phyloP scores from a whole-genome alignment of 202 grass and related monocot species.

The Carex arenaria region DNA sequence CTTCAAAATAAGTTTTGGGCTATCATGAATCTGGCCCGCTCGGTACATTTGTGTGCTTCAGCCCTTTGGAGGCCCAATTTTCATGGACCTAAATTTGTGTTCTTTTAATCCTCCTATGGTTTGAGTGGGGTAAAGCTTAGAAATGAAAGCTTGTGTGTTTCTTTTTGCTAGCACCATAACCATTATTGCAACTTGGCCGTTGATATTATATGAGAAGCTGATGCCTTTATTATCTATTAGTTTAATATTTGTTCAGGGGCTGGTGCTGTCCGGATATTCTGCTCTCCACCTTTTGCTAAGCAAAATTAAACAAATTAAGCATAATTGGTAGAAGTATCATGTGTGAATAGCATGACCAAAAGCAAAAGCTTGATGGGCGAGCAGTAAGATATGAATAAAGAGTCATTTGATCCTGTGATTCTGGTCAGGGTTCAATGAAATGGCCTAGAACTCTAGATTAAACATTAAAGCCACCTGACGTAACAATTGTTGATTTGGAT shows the following conservation, averaged over 20 bases:
- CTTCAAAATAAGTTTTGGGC: neutral
- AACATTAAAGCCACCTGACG: neutral
- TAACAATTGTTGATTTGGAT: neutral
- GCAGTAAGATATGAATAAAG: neutral
- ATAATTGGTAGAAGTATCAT: neutral
- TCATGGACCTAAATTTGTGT: neutral
- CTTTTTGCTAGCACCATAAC: neutral
- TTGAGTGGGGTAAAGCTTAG: neutral
- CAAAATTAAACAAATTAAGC: slow-evolving; percentile 4
- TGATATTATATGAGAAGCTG: neutral
- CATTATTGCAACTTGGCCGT: neutral
- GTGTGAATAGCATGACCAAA: slow-evolving; percentile 6
- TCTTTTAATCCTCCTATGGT: neutral
- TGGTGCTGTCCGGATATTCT: neutral
- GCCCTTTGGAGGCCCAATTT: neutral
- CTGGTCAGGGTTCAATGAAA: neutral
- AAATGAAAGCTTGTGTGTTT: neutral
- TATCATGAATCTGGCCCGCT: neutral
- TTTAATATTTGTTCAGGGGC: neutral
- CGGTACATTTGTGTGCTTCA: neutral
- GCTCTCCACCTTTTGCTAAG: neutral
- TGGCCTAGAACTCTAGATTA: neutral
- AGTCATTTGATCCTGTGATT: neutral
- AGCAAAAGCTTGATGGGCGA: neutral
- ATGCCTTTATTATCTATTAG: neutral